Conservation (phyloP, 2,329 filamentous ascomycete species). For the Diaporthe ampelina region DNA sequence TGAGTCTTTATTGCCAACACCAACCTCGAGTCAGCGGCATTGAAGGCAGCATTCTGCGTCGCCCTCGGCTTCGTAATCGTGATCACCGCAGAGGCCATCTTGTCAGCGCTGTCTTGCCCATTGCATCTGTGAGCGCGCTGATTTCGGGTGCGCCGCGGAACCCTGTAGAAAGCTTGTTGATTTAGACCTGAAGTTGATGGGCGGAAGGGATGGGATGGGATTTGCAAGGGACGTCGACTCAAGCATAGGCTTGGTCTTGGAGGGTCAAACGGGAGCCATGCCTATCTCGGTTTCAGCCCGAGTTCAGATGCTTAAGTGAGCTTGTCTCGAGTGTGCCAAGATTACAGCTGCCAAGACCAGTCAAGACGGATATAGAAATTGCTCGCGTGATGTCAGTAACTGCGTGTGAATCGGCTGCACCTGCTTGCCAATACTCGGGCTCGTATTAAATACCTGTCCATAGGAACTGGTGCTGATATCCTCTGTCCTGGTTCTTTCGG, state of each 20-base stretch:
- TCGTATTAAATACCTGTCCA: not conserved
- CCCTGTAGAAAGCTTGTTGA: slow-evolving; percentile 2
- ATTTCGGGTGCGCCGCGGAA: not conserved
- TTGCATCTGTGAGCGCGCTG: slow-evolving; percentile 6
- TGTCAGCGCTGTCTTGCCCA: not conserved
- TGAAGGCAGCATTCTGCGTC: not conserved
- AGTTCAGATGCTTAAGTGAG: slow-evolving; percentile 24
- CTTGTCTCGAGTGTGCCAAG: slow-evolving; percentile 25
- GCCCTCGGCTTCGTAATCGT: not conserved
- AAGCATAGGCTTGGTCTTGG: slow-evolving; percentile 28
- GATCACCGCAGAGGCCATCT: not conserved
- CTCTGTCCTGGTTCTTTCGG: not conserved
- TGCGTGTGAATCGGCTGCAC: not conserved
- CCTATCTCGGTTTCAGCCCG: slow-evolving; percentile 24
- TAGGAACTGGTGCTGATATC: not conserved
- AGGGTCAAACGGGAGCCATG: slow-evolving; percentile 27
- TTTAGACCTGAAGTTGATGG: not conserved
- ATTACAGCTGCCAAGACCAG: not conserved
- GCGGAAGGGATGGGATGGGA: not conserved
- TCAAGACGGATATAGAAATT: slow-evolving; percentile 23
- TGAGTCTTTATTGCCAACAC: slow-evolving; percentile 16
- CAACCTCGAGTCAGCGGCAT: slow-evolving; percentile 19
- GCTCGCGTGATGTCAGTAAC: slow-evolving; percentile 5
- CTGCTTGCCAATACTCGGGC: not conserved
- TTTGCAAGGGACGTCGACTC: not conserved